Evolutionary conservation across 2,329 filamentous ascomycete genomes (phyloP).

Genomic region (Pleurostoma richardsiae): DNA sequence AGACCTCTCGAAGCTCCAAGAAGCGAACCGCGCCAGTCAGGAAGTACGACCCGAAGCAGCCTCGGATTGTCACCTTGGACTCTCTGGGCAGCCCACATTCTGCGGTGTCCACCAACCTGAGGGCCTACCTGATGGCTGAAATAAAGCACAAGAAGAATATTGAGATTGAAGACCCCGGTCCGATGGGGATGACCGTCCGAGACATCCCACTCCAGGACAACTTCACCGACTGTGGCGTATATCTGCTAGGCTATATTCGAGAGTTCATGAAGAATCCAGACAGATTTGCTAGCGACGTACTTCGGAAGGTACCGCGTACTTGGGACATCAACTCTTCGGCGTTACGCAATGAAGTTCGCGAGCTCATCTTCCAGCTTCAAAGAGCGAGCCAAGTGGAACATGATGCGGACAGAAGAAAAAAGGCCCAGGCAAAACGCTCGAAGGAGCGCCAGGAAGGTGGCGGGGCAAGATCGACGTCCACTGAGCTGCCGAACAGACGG

Average conservation of each 20-base stretch:
- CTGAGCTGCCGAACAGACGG: neutral
- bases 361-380: slow-evolving; percentile 60
- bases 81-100: slow-evolving; percentile 67
- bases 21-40: slow-evolving; percentile 26
- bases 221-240: slow-evolving; percentile 85
- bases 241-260: slow-evolving; percentile 76
- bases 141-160: slow-evolving; percentile 54
- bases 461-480: neutral
- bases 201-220: slow-evolving; percentile 78
- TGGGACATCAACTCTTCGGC: slow-evolving; percentile 52
- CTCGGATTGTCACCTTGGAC: slow-evolving; percentile 81
- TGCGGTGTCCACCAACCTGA: slow-evolving; percentile 61
- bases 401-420: slow-evolving; percentile 28
- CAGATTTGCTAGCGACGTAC: slow-evolving; percentile 59
- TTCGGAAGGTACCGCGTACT: slow-evolving; percentile 48
- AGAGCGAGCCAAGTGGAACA: slow-evolving; percentile 44
- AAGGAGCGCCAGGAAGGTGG: neutral
- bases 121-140: slow-evolving; percentile 73
- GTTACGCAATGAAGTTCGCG: slow-evolving; percentile 62
- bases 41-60: slow-evolving; percentile 45
- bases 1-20: slow-evolving; percentile 18
- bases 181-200: slow-evolving; percentile 60
- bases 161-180: slow-evolving; percentile 27
- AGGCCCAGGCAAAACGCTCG: slow-evolving; percentile 17
- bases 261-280: slow-evolving; percentile 75